Base-by-base conservation (phyloP, 2,329 filamentous ascomycete genomes). In the Knoxdaviesia capensis region DNA sequence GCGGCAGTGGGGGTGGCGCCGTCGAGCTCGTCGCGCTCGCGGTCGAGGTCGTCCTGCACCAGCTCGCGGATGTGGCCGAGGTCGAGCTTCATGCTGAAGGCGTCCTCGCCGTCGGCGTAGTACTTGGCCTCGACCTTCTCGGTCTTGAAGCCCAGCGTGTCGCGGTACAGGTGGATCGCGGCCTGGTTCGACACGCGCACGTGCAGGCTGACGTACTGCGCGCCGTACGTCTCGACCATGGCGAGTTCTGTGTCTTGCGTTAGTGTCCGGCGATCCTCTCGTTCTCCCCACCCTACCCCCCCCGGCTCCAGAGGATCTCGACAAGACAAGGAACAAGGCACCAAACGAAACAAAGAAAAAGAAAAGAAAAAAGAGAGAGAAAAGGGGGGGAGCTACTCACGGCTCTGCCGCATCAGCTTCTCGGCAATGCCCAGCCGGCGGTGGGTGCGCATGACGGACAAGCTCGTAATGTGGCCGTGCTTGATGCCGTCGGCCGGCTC, bases 71-170 rank as follows among this genome's bases (percentile, higher is more conserved):
- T 67, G 49, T 68, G 65, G 45, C 71, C 64, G 37, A 98, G 69
- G 53, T 96, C 80, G 58, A 94, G 81, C 48, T 77, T 78, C 90
- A 98, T 98, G 55, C 77, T 82, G 57, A 77, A 94, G 34, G 90
- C 90, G 64, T 98, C 85, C 64, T 98, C 90, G 46, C 88, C 88
- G 59, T 98, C 90, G 44, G 90, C 90, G 58, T 98, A 98, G 71
- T 94, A 94, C 63, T 87, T 90, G 40, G 71, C 58, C 62, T 93
- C 85, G 7, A 80, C 76, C 65, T 86, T 90, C 49, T 90, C 84
- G 50, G 83, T 81, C 56, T 77, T 73, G 68, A 94, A 96, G 43
- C 84, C 79, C 1, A 94, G 74, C 0, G 87, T 94, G 56, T 92
- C 81, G 52, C 85, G 78, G 71, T 98, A 98, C 28, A 98, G 73